Base-by-base conservation (phyloP, 345 rosid genomes). In the Citrus reticulata region DNA sequence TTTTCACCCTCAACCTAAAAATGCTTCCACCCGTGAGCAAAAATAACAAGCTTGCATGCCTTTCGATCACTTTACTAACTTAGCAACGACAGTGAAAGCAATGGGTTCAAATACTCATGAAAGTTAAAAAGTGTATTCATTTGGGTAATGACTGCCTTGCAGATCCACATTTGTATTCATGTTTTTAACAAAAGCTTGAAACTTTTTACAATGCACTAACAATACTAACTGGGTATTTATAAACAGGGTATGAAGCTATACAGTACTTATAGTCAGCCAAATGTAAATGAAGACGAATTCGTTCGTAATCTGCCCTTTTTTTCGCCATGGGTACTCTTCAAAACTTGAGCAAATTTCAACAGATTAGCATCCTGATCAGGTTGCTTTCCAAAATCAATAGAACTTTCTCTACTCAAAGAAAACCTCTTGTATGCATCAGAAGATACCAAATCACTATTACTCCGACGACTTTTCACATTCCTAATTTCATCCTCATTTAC, bases 261-360 rank as follows among this genome's bases (percentile, higher is more conserved):
- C 57, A 57, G 30, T 20, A n/a, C 66, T n/a, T n/a, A 16, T 29
- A 4, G 25, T 74, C 30, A 78, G 62, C 77, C 30, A 11, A 72
- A 39, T n/a, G 77, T 77, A 73, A 32, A 83, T 1, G 94, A 91
- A 25, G 82, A 84, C 8, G 92, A 79, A 75, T 85, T 95, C 84
- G 84, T 86, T 54, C 75, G 88, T 25, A 19, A 8, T 51, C 49
- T 82, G 37, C 80, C 75, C 37, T 81, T 57, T 27, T 68, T n/a
- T 35, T 55, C 13, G 2, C 86, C 35, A n/a, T 81, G 86, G 5
- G 92, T 75, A 58, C 79, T 85, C 79, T 79, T 89, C 54, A 95
- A 81, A 37, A 74, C 97, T 68, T 85, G 87, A 0, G 99, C 97
- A 22, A 76, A 90, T 78, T 93, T 95, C 39, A 72, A 58, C 86